Evolutionary conservation across 176 grass and related monocot genomes (phyloP).

Genomic region (Oryza glaberrima): DNA sequence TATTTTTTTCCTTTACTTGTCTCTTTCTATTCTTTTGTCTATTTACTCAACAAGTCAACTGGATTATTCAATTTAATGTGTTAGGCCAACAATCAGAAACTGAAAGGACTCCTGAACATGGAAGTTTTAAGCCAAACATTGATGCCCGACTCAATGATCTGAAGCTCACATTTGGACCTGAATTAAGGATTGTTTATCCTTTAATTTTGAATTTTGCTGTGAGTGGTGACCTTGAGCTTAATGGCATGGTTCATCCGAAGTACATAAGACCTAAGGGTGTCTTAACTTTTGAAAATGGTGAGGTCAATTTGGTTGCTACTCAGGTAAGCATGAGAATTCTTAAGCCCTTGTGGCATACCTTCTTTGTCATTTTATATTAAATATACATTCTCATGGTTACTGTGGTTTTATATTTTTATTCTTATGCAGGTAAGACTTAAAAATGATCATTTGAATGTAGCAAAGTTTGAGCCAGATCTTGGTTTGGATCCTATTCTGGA

Average conservation of each 20-base stretch:
- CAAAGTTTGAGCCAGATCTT: conserved; percentile 99
- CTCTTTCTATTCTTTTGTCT: background rate
- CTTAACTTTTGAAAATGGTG: conserved; percentile 96
- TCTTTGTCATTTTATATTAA: conserved; percentile 9
- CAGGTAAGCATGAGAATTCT: conserved; percentile 60
- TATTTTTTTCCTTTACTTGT: background rate
- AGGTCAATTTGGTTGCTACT: conserved; percentile 96
- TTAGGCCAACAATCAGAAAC: conserved; percentile 75
- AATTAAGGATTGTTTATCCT: conserved; percentile 94
- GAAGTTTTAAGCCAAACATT: conserved; percentile 62
- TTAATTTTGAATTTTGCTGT: conserved; percentile 97
- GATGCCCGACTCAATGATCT: conserved; percentile 82
- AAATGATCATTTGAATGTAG: conserved; percentile 88
- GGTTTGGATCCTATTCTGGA: conserved; percentile 95
- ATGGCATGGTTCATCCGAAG: conserved; percentile 90
- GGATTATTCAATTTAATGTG: conserved; percentile 24
- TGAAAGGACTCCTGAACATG: conserved; percentile 70
- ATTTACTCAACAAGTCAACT: conserved; percentile 40
- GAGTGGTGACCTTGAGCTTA: conserved; percentile 87
- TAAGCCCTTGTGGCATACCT: conserved; percentile 17
- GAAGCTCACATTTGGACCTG: conserved; percentile 90
- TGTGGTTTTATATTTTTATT: conserved; percentile 28
- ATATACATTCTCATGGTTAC: conserved; percentile 9
- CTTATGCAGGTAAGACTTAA: conserved; percentile 88
- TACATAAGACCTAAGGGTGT: conserved; percentile 90